Evolutionary conservation across 768 basidiomycete genomes (phyloP).

Genomic region (Lyophyllum semitale): DNA sequence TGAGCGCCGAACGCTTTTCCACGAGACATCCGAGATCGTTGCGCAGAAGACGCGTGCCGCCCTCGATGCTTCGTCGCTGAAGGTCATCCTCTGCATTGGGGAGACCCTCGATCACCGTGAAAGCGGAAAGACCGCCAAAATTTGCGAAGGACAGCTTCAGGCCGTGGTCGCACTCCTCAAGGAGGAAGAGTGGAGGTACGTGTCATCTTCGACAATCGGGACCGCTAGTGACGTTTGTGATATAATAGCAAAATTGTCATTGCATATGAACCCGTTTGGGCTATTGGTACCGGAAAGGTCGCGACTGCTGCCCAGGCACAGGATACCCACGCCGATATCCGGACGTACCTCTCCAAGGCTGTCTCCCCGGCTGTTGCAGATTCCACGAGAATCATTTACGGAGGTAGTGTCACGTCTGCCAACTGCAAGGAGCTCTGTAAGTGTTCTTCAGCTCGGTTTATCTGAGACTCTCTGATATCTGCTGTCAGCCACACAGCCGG

Average conservation of each 20-base stretch:
- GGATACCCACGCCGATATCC: slow-evolving; percentile 84
- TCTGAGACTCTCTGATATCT: not conserved
- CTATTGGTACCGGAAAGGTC: slow-evolving; percentile 97
- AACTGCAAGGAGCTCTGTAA: slow-evolving; percentile 88
- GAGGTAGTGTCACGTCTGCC: slow-evolving; percentile 88
- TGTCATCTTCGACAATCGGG: not conserved
- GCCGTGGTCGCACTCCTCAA: slow-evolving; percentile 67
- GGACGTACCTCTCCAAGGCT: slow-evolving; percentile 64
- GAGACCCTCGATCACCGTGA: slow-evolving; percentile 93
- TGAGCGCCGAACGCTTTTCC: slow-evolving; percentile 91
- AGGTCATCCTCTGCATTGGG: slow-evolving; percentile 94
- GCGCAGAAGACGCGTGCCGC: slow-evolving; percentile 88
- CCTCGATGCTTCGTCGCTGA: slow-evolving; percentile 68
- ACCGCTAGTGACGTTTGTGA: not conserved
- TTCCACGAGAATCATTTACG: slow-evolving; percentile 87
- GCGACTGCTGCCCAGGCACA: slow-evolving; percentile 93
- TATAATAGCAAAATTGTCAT: slow-evolving; percentile 78
- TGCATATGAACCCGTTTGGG: slow-evolving; percentile 98
- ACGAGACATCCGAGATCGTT: slow-evolving; percentile 81
- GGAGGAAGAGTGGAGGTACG: slow-evolving; percentile 80
- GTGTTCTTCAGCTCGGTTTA: slow-evolving; percentile 27
- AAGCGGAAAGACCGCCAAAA: slow-evolving; percentile 68
- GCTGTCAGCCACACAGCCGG: slow-evolving; percentile 63
- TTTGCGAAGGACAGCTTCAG: slow-evolving; percentile 82
- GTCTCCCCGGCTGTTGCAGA: slow-evolving; percentile 74